Base-by-base conservation (phyloP, 306 rosid genomes). In the Cajanus cajan region DNA sequence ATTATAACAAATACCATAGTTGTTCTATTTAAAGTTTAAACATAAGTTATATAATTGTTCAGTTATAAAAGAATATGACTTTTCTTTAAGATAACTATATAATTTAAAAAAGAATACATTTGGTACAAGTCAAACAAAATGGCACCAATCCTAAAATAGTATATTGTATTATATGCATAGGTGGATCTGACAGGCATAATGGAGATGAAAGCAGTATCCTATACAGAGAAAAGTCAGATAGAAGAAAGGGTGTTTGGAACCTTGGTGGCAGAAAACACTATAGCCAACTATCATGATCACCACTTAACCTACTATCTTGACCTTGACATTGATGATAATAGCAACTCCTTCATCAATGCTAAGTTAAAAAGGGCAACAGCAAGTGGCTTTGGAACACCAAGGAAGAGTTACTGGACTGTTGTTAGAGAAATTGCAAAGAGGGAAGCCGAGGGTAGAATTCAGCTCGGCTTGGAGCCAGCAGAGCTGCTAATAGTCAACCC, bases 351-450 rank as follows among this genome's bases (percentile, higher is more conserved):
- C 80, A 85, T 89, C 85, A 88, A 82, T 18, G 82, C 91, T 10
- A 94, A 89, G 76, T 15, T 90, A 1, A 40, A 79, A 76, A 87
- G 82, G 43, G 73, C 40, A 31, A 85, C 54, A 48, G 68, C 76
- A 37, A 22, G 25, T 14, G 69, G 78, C 1, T 55, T 41, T 52
- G 77, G 36, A 28, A 81, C 97, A 16, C 91, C 94, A 2, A 85
- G 97, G 51, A 90, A 74, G 82, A 92, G 97, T 83, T 94, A 90
- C 31, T 94, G 96, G 97, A 92, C 84, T 18, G 85, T 94, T 2
- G 82, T 89, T 0, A 80, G 71, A 63, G 88, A 90, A 80, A 80
- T 85, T 0, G 90, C 85, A n/a, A 87, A 85, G 77, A 88, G 83
- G 0, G 97, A 94, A 85, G 84, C 84, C 11, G 90, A 90, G 24